Percentiles rank a stretch among this genome's conserved stretches.
Conservation (phyloP, 257 asterid genomes). For the Mitragyna speciosa region DNA sequence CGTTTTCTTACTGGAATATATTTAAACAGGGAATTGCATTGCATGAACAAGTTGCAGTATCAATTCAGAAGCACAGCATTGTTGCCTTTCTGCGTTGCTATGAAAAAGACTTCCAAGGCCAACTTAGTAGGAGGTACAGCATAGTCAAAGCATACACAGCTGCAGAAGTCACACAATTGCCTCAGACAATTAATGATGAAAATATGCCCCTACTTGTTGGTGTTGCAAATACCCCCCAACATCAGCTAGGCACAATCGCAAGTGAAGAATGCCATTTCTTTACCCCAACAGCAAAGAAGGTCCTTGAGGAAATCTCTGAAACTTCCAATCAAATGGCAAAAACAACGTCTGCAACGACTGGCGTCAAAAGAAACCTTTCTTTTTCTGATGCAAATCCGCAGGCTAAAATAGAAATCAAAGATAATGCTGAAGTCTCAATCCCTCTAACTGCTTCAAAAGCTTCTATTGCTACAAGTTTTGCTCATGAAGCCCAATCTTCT, state of each 20-base stretch:
- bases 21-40: background rate
- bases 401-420: no score
- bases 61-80: background rate
- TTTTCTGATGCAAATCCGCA: background rate
- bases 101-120: background rate
- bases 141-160: no score
- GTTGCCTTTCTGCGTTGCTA: background rate
- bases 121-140: no score
- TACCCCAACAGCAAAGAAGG: background rate
- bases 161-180: no score
- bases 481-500: no score
- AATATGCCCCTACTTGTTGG: no score
- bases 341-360: background rate
- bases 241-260: background rate
- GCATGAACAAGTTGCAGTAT: background rate
- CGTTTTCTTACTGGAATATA: background rate
- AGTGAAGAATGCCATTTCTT: background rate
- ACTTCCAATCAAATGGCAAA: no score
- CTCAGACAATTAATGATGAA: no score
- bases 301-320: background rate
- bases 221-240: no score
- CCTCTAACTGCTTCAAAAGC: no score
- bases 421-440: no score
- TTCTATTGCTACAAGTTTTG: no score
- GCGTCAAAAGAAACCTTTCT: background rate